Percentiles rank a stretch among this genome's conserved stretches.
These are phyloP conservation scores for Neodidymelliopsis sp. DNA, from an alignment of 2,329 filamentous ascomycete species.

Conservation along the genomic window DNA sequence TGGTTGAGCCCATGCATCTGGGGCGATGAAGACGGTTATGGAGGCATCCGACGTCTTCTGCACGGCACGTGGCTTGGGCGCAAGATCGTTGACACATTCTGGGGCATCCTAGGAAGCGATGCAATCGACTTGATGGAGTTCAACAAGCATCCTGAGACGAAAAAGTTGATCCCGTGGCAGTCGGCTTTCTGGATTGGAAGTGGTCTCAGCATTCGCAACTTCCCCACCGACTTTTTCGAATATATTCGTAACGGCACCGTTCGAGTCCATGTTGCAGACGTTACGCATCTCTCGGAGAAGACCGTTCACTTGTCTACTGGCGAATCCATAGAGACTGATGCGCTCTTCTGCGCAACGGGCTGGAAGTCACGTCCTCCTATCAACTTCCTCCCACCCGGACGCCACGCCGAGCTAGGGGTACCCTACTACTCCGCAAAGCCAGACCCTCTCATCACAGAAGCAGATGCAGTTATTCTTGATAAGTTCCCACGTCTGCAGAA, in stretches of 20 bases:
- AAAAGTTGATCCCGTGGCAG: constrained; percentile 54
- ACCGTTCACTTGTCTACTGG: constrained; percentile 59
- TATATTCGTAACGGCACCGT: constrained; percentile 63
- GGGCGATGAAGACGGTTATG: constrained; percentile 69
- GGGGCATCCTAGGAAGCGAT: constrained; percentile 64
- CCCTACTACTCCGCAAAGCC: constrained; percentile 42
- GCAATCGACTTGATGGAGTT: constrained; percentile 57
- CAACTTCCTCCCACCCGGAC: constrained; percentile 10
- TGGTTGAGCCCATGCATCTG: constrained; percentile 80
- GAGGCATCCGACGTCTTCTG: constrained; percentile 61
- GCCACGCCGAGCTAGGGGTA: constrained; percentile 53
- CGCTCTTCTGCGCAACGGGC: constrained; percentile 64
- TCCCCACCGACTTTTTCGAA: constrained; percentile 64
- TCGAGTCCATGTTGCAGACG: constrained; percentile 63
- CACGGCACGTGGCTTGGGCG: constrained; percentile 66
- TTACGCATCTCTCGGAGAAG: constrained; percentile 59
- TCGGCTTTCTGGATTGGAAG: constrained; percentile 62
- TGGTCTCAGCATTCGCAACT: constrained; percentile 68
- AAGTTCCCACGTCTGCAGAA: constrained; percentile 15
- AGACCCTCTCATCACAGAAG: constrained; percentile 39
- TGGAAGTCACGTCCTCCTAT: constrained; percentile 51
- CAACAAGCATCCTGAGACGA: constrained; percentile 51
- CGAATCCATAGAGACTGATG: constrained; percentile 56
- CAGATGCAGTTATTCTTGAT: constrained; percentile 26
- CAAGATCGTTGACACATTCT: constrained; percentile 63